These are phyloP conservation scores for Colletotrichum sp. DNA, from an alignment of 2,329 filamentous ascomycete genomes.

Conservation along the genomic window DNA sequence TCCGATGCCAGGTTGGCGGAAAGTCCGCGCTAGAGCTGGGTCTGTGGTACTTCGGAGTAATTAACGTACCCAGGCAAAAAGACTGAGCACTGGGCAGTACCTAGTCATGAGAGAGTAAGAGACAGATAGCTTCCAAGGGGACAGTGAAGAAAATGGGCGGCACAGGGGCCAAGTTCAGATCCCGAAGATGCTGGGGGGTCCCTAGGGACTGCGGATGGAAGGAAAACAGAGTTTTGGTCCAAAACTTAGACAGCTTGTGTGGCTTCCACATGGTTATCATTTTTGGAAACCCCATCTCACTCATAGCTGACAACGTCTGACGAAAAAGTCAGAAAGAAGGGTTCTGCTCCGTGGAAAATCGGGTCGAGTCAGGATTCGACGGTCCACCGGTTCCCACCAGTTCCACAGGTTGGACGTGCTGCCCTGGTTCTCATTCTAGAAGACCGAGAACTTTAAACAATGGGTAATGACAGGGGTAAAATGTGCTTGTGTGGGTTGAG, in stretches of 20 bases:
- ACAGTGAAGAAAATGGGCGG: background rate
- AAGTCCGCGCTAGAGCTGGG: background rate
- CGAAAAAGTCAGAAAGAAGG: conserved; percentile 7
- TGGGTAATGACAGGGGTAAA: background rate
- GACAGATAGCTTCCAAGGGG: background rate
- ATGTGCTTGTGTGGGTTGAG: background rate
- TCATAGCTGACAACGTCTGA: conserved; percentile 12
- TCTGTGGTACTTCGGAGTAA: background rate
- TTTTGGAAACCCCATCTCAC: conserved; percentile 16
- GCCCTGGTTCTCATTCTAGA: conserved; percentile 8
- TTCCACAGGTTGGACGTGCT: conserved; percentile 3
- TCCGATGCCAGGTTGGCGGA: background rate
- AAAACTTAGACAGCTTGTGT: conserved; percentile 12
- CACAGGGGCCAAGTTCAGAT: conserved; percentile 13
- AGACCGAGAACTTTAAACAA: conserved; percentile 18
- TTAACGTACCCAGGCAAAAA: background rate
- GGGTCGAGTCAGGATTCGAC: conserved; percentile 11
- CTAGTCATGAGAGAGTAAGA: background rate
- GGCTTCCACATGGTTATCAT: conserved; percentile 23
- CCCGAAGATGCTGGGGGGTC: conserved; percentile 4
- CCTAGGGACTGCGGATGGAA: background rate
- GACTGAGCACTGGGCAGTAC: background rate
- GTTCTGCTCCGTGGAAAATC: conserved; percentile 10
- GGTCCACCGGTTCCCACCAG: conserved; percentile 17
- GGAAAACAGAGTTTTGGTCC: conserved; percentile 19